These are phyloP conservation scores for Spizellomyces sp. DNA, from an alignment of 192 early-diverging fungal genomes.

Conservation along the genomic window DNA sequence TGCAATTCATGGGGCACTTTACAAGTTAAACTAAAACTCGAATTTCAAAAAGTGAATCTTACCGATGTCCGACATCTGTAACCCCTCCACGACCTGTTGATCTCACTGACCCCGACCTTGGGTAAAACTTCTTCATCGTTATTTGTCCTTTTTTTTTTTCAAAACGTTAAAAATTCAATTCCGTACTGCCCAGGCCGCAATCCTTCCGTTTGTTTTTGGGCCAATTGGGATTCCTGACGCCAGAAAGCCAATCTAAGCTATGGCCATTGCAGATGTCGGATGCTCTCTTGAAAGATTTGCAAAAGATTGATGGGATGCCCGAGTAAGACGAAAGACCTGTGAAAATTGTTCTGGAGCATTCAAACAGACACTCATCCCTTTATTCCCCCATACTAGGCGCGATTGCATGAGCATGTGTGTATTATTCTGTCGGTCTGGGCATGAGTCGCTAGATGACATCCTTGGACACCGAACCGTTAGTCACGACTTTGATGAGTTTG, in stretches of 20 bases:
- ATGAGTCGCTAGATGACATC: slow-evolving; percentile 53
- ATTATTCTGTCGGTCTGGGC: slow-evolving; percentile 63
- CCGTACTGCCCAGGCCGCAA: slow-evolving; percentile 39
- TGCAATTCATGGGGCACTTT: too few relatives aligned
- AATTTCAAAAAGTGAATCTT: slow-evolving; percentile 3
- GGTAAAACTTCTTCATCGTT: background rate
- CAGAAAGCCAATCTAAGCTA: slow-evolving; percentile 59
- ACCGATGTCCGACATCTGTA: slow-evolving; percentile 2
- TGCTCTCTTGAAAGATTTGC: slow-evolving; percentile 60
- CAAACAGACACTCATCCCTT: background rate
- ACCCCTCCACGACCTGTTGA: slow-evolving; percentile 34
- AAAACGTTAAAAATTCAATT: background rate
- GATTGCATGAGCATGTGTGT: slow-evolving; percentile 71
- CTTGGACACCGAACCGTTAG: slow-evolving; percentile 48
- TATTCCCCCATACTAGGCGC: slow-evolving; percentile 33
- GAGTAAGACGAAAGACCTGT: slow-evolving; percentile 52
- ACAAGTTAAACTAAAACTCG: too few relatives aligned
- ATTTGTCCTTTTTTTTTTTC: too few relatives aligned
- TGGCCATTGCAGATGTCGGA: slow-evolving; percentile 70
- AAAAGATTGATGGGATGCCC: slow-evolving; percentile 62
- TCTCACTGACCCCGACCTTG: slow-evolving; percentile 24
- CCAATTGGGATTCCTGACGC: slow-evolving; percentile 64
- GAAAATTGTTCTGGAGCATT: background rate
- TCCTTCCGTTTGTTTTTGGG: slow-evolving; percentile 65
- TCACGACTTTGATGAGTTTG: slow-evolving; percentile 68